Evolutionary conservation across 208 protist species (phyloP).

Genomic region (Zelonia costaricensis): DNA sequence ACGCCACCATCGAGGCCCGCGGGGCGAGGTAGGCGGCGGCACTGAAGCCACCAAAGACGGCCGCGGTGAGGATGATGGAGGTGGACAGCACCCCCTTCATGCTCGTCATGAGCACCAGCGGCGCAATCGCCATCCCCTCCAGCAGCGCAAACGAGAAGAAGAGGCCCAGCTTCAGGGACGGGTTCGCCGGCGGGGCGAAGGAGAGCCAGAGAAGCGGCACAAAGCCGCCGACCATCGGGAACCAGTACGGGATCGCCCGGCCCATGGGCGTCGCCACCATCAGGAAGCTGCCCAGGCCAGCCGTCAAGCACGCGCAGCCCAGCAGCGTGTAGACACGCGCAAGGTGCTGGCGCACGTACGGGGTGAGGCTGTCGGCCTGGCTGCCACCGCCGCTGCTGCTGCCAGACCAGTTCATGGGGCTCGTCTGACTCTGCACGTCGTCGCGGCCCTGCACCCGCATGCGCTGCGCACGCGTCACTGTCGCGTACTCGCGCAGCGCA

Average conservation of each 20-base stretch:
- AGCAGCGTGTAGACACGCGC: constrained; percentile 82
- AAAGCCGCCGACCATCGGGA: constrained; percentile 84
- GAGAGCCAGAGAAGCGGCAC: constrained; percentile 85
- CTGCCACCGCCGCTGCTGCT: constrained; percentile 35
- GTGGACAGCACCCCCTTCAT: constrained; percentile 84
- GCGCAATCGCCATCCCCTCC: constrained; percentile 85
- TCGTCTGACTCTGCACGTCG: constrained; percentile 39
- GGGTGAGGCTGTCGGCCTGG: constrained; percentile 76
- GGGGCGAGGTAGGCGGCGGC: constrained; percentile 81
- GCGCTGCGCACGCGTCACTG: constrained; percentile 8
- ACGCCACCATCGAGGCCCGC: constrained; percentile 73
- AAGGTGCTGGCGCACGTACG: constrained; percentile 84
- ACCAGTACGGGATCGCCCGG: constrained; percentile 73
- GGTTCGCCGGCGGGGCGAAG: constrained; percentile 78
- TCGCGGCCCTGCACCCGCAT: constrained; percentile 44
- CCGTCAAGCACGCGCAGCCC: constrained; percentile 38
- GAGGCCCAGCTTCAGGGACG: constrained; percentile 65
- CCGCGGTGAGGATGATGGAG: constrained; percentile 76
- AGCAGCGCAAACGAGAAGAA: constrained; percentile 82
- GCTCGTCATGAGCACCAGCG: constrained; percentile 67
- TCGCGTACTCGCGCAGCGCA: constrained; percentile 16
- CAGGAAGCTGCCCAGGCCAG: constrained; percentile 65
- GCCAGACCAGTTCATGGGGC: constrained; percentile 48
- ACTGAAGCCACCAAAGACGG: constrained; percentile 88
- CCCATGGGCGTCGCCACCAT: constrained; percentile 86